Conservation (phyloP, 2,329 filamentous ascomycete species). For the Fusarium praegraminearum region DNA sequence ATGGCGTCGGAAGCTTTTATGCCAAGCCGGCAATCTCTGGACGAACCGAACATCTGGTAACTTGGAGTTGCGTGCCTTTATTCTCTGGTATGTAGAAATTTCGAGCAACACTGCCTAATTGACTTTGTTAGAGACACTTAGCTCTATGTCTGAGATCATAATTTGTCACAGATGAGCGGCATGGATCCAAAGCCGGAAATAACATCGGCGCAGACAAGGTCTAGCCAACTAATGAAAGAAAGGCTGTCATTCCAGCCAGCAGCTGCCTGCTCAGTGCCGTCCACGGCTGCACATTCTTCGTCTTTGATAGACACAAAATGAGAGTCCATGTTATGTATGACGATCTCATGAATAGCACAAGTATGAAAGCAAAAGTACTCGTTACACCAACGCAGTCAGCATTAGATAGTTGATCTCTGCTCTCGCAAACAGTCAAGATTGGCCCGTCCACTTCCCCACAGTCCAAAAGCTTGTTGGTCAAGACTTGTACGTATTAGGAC, state of each 20-base stretch:
- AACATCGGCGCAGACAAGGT: slow-evolving; percentile 12
- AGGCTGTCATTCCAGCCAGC: not conserved
- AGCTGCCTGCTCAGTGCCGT: not conserved
- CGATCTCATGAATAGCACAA: not conserved
- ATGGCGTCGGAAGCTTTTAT: slow-evolving; percentile 17
- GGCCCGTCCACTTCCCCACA: slow-evolving; percentile 39
- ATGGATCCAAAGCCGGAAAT: slow-evolving; percentile 19
- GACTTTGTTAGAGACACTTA: slow-evolving; percentile 6
- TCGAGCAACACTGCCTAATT: slow-evolving; percentile 1
- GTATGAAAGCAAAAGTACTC: slow-evolving; percentile 1
- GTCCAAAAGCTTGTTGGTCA: slow-evolving; percentile 40
- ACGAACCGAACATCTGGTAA: slow-evolving; percentile 33
- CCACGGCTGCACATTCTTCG: not conserved
- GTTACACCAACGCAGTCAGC: slow-evolving; percentile 11
- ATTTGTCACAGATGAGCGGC: slow-evolving; percentile 4
- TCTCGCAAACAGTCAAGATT: slow-evolving; percentile 32
- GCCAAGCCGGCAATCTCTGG: slow-evolving; percentile 36
- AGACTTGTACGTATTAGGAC: slow-evolving; percentile 33
- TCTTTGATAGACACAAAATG: not conserved
- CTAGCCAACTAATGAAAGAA: not conserved
- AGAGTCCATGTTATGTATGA: not conserved
- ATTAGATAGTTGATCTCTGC: slow-evolving; percentile 19
- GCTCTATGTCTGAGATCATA: not conserved
- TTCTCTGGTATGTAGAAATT: slow-evolving; percentile 15
- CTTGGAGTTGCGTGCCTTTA: not conserved